phyloP scores from a whole-genome alignment of 306 rosid species.

The Casuarina cunninghamiana region DNA sequence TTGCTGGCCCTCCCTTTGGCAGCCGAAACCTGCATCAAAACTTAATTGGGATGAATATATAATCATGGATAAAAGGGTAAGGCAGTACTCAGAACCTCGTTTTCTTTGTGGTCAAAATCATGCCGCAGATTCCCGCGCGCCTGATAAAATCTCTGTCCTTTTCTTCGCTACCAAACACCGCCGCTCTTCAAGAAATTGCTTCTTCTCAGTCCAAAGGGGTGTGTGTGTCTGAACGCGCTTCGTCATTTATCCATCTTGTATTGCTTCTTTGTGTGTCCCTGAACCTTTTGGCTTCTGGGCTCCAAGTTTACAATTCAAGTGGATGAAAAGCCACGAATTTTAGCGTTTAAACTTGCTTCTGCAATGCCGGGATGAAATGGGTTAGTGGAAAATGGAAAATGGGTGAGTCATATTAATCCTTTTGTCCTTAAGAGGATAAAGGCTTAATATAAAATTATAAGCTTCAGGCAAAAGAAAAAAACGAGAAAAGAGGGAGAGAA shows the following conservation, averaged over 20 bases:
- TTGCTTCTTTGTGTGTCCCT: not conserved
- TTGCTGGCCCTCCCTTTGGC: not conserved
- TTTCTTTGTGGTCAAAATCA: conserved; percentile 11
- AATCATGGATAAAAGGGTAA: not conserved
- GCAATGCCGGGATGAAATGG: not conserved
- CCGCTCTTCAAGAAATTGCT: conserved; percentile 68
- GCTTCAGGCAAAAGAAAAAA: no score
- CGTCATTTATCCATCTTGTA: not conserved
- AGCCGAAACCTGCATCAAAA: not conserved
- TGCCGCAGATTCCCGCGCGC: conserved; percentile 62
- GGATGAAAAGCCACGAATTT: not conserved
- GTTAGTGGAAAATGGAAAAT: conserved; percentile 2
- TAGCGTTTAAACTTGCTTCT: not conserved
- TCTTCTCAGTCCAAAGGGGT: conserved; percentile 68
- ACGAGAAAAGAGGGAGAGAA: no score
- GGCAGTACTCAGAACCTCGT: not conserved
- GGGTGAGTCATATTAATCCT: no score
- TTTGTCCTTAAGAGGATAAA: no score
- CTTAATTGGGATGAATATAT: not conserved
- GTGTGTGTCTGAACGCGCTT: not conserved
- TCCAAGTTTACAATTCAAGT: not conserved
- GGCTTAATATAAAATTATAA: no score
- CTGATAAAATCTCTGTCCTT: conserved; percentile 50
- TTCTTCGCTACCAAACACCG: conserved; percentile 49
- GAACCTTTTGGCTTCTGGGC: no score